A percentile compares a stretch with the other conserved stretches of the same genome.
Evolutionary conservation across 1,139 yeast species (phyloP).

Genomic region (Blastobotrys serpentis): DNA sequence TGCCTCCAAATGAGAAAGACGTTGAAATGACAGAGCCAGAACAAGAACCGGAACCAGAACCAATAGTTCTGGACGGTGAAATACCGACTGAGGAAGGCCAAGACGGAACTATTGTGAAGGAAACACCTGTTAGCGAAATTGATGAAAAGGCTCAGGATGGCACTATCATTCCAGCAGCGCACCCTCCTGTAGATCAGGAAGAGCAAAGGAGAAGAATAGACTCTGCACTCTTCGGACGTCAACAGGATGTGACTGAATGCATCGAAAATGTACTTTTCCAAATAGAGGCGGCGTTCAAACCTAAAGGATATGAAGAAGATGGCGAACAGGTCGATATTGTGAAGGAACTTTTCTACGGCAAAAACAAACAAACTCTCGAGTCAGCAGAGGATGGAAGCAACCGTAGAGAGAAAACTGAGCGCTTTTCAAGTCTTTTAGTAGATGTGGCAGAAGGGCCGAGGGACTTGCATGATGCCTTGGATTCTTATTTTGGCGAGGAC

Average conservation of each 20-base stretch:
- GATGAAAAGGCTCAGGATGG: slow-evolving; percentile 5
- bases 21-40: slow-evolving; percentile 11
- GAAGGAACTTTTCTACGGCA: slow-evolving; percentile 78
- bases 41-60: no score
- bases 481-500: slow-evolving; percentile 77
- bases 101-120: not conserved
- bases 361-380: slow-evolving; percentile 54
- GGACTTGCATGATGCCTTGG: slow-evolving; percentile 86
- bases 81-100: slow-evolving; percentile 11
- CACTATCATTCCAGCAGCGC: not conserved
- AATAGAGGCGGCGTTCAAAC: slow-evolving; percentile 83
- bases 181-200: slow-evolving; percentile 15
- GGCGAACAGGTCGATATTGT: slow-evolving; percentile 81
- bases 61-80: slow-evolving; percentile 20
- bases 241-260: slow-evolving; percentile 97
- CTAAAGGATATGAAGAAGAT: slow-evolving; percentile 60
- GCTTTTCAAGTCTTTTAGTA: slow-evolving; percentile 77
- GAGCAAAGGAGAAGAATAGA: slow-evolving; percentile 27
- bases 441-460: slow-evolving; percentile 79
- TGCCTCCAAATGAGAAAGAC: slow-evolving; percentile 19
- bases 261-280: slow-evolving; percentile 93
- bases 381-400: slow-evolving; percentile 37
- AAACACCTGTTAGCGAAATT: slow-evolving; percentile 8
- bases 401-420: slow-evolving; percentile 62
- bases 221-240: slow-evolving; percentile 61